These are phyloP conservation scores for Scopulariopsis brevicaulis DNA, from an alignment of 2,329 filamentous ascomycete species.

Conservation along the genomic window DNA sequence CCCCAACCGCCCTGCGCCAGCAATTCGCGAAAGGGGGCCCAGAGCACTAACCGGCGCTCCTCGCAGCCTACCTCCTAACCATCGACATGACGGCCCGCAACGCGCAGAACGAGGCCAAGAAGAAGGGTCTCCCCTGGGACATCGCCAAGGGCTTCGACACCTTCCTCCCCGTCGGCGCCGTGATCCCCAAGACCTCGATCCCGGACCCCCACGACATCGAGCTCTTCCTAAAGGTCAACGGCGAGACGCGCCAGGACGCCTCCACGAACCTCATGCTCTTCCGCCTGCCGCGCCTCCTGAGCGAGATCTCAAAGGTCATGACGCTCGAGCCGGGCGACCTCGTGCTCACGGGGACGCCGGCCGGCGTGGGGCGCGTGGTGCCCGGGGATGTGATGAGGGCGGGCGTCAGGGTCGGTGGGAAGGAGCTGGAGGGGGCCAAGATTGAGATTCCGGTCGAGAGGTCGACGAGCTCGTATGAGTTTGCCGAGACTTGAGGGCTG, in stretches of 20 bases:
- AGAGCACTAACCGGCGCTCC: neutral
- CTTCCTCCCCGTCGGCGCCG: constrained; percentile 76
- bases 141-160: constrained; percentile 98
- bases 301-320: constrained; percentile 92
- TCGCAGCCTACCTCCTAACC: constrained; percentile 70
- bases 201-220: constrained; percentile 81
- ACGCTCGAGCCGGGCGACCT: constrained; percentile 86
- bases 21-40: too few relatives aligned
- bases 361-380: constrained; percentile 79
- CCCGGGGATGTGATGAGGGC: constrained; percentile 82
- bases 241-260: constrained; percentile 66
- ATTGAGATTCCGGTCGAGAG: constrained; percentile 80
- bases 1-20: neutral
- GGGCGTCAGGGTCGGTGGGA: constrained; percentile 66
- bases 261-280: constrained; percentile 94
- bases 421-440: constrained; percentile 72
- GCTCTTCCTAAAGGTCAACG: constrained; percentile 78
- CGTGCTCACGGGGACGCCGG: constrained; percentile 92
- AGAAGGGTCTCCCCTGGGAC: constrained; percentile 89
- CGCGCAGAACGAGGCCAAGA: constrained; percentile 92
- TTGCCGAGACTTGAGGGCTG: constrained; percentile 51
- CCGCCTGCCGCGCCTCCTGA: constrained; percentile 73
- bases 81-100: constrained; percentile 98
- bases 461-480: constrained; percentile 65
- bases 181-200: constrained; percentile 71